Evolutionary conservation across 1,139 yeast species (phyloP).

Genomic region (Suhomyces coccinellae): DNA sequence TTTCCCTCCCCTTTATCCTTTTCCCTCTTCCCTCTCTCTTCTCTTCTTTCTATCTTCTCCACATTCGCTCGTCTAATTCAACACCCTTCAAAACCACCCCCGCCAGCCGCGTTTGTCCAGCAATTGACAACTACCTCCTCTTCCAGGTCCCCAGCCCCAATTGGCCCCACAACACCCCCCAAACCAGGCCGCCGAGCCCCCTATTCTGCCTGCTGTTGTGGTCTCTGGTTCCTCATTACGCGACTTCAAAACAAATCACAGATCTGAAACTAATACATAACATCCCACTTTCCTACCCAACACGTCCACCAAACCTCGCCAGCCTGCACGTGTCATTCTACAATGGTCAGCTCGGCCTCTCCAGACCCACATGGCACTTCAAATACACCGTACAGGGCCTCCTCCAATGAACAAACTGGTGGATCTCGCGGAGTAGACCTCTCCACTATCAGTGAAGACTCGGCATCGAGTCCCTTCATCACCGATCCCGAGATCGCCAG

Average conservation of each 20-base stretch:
- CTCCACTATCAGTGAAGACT: constrained; percentile 4
- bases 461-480: constrained; percentile 33
- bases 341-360: neutral
- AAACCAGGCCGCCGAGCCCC: neutral
- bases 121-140: neutral
- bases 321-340: neutral
- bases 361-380: neutral
- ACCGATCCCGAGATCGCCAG: constrained; percentile 23
- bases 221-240: neutral
- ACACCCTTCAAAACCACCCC: no score
- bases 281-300: neutral
- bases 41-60: neutral
- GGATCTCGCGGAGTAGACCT: neutral
- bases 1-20: neutral
- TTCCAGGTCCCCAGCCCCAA: neutral
- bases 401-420: neutral
- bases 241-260: constrained; percentile 6
- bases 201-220: neutral
- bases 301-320: neutral
- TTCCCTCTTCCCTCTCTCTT: neutral
- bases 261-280: neutral
- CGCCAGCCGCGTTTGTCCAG: no score
- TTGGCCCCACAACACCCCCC: neutral
- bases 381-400: neutral
- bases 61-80: neutral